These are phyloP conservation scores for Xenoacremonium recifei DNA, from an alignment of 2,329 filamentous ascomycete genomes.

Conservation along the genomic window DNA sequence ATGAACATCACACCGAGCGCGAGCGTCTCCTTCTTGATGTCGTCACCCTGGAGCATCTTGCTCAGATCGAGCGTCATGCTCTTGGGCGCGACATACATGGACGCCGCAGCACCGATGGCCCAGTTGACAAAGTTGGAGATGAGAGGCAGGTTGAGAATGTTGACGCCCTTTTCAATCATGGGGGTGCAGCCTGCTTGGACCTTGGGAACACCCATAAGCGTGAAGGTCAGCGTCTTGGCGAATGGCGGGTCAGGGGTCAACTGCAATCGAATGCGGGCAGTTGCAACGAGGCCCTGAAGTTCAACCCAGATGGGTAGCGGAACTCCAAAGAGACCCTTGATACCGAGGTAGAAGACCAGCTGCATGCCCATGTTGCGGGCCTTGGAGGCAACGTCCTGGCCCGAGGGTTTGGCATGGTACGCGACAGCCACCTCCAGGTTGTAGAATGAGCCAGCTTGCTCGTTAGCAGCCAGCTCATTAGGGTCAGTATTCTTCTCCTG, in stretches of 20 bases:
- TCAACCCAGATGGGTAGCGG: slow-evolving; percentile 88
- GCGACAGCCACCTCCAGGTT: slow-evolving; percentile 89
- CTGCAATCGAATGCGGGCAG: slow-evolving; percentile 76
- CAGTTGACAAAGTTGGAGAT: slow-evolving; percentile 98
- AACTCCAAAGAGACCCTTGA: slow-evolving; percentile 85
- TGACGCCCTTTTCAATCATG: slow-evolving; percentile 87
- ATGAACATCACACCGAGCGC: slow-evolving; percentile 91
- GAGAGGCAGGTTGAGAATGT: slow-evolving; percentile 85
- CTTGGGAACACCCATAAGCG: slow-evolving; percentile 89
- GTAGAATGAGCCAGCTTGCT: slow-evolving; percentile 89
- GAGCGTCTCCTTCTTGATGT: slow-evolving; percentile 84
- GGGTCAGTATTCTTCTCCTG: slow-evolving; percentile 81
- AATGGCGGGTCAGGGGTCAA: slow-evolving; percentile 91
- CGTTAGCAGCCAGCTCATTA: slow-evolving; percentile 82
- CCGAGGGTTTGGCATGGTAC: slow-evolving; percentile 81
- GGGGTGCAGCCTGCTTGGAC: slow-evolving; percentile 87
- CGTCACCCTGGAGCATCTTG: slow-evolving; percentile 87
- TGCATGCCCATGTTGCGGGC: slow-evolving; percentile 98
- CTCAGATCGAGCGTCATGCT: slow-evolving; percentile 89
- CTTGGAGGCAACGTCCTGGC: slow-evolving; percentile 70
- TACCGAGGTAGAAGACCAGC: slow-evolving; percentile 86
- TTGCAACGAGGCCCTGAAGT: slow-evolving; percentile 86
- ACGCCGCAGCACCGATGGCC: slow-evolving; percentile 81
- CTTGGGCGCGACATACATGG: slow-evolving; percentile 93
- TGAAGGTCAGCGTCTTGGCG: slow-evolving; percentile 87